Conservation (phyloP, 1,284 basidiomycete species). For the Papiliotrema fonsecae region DNA sequence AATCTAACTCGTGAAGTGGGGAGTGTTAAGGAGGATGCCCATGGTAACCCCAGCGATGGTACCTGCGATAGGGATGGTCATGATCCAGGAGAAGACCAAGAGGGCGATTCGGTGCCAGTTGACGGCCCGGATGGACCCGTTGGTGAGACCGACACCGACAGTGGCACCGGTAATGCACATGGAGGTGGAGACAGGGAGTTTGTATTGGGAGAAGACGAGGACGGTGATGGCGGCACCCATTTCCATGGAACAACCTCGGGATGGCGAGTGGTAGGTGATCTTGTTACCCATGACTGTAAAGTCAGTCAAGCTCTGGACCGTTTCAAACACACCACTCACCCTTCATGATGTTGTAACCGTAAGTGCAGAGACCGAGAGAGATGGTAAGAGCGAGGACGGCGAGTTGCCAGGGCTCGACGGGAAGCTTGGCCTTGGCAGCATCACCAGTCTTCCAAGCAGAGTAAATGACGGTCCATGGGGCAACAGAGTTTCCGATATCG, state of each 20-base stretch:
- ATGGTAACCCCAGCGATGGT: slow-evolving; percentile 43
- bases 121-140: slow-evolving; percentile 44
- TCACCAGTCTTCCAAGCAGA: slow-evolving; percentile 43
- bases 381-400: slow-evolving; percentile 44
- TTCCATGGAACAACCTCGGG: slow-evolving; percentile 52
- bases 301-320: neutral
- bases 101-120: slow-evolving; percentile 43
- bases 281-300: slow-evolving; percentile 49
- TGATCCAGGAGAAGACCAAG: slow-evolving; percentile 37
- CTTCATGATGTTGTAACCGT: slow-evolving; percentile 47
- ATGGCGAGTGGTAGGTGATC: slow-evolving; percentile 51
- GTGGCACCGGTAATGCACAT: slow-evolving; percentile 52
- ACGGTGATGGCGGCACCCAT: slow-evolving; percentile 50
- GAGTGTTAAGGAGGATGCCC: slow-evolving; percentile 46
- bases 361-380: slow-evolving; percentile 50
- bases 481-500: slow-evolving; percentile 49
- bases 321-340: slow-evolving; percentile 4
- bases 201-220: slow-evolving; percentile 49
- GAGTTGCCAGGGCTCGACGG: slow-evolving; percentile 50
- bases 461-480: slow-evolving; percentile 49
- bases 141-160: slow-evolving; percentile 49
- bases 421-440: slow-evolving; percentile 37
- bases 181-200: slow-evolving; percentile 48
- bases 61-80: slow-evolving; percentile 48
- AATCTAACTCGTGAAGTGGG: slow-evolving; percentile 28